Evolutionary conservation across 768 basidiomycete genomes (phyloP), one percentile per base, ranked within the genome.

Genomic region (Galerina marginata): DNA sequence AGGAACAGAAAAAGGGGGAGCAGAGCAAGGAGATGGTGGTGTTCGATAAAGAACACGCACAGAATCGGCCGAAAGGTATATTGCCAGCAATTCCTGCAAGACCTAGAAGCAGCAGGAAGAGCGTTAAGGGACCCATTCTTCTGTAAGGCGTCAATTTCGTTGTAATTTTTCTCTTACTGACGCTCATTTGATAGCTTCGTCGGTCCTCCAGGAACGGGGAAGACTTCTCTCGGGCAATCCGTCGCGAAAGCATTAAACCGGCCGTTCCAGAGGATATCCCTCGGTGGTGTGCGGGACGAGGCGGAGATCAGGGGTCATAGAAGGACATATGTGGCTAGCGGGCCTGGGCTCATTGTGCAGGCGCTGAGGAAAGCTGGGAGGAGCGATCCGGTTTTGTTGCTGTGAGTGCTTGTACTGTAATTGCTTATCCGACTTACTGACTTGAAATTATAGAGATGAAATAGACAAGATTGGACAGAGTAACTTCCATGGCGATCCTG

Each of bases 271-370:
- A 87, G 95, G 10, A 95, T 97, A 63, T 90, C 93, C 1, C 82
- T 97, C 0, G 95, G 95, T 10, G 95, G 96, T 33, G 93, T 97
- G 7, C 83, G 95, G 2, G 95, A 98, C 67, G 96, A 98, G 73
- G 95, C 93, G 83, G 70, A 82, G 61, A 82, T 82, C 55, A 69
- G 80, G 54, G 81, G 81, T 15, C 81, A 81, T 59, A 66, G 79
- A 53, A 81, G 95, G 54, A 98, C 96, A 23, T 98, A 97, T 67
- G 94, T 95, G n/a, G 93, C 92, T 15, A 91, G 89, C 54, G 90
- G 91, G 0, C 92, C 92, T 0, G 92, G 92, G 3, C 72, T 91
- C 54, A 90, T 97, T 48, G 91, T 95, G 2, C 93, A 95, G 71
- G 93, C 93, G 1, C 75, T 97, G 63, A 81, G 93, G 39, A 94